A percentile compares a stretch with the other conserved stretches of the same genome.
Conservation (phyloP, 495 filamentous ascomycete species). For the Hyaloscypha finlandica region DNA sequence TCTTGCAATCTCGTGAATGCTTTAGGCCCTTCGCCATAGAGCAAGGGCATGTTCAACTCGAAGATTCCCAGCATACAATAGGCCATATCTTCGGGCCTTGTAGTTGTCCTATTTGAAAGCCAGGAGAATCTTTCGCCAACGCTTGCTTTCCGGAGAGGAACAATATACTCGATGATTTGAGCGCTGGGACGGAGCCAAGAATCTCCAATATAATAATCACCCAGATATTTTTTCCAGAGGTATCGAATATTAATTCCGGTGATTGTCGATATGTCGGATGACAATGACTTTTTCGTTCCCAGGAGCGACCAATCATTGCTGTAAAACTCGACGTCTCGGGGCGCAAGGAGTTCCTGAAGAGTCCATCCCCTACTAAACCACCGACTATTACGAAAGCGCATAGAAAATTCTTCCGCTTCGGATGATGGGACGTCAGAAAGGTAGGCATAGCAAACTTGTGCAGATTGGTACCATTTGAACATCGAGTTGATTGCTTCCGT, state of each 20-base stretch:
- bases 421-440: conserved; percentile 11
- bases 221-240: neutral
- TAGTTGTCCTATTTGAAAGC: conserved; percentile 12
- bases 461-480: conserved; percentile 34
- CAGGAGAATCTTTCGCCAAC: conserved; percentile 13
- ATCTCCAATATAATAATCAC: conserved; percentile 5
- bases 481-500: conserved; percentile 29
- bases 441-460: conserved; percentile 27
- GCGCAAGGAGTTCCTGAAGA: conserved; percentile 8
- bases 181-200: neutral
- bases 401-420: neutral
- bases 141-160: conserved; percentile 1
- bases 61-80: conserved; percentile 29
- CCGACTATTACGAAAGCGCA: neutral
- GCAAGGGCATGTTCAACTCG: conserved; percentile 25
- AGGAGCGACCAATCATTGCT: conserved; percentile 1
- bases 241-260: conserved; percentile 11
- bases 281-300: conserved; percentile 5
- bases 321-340: neutral
- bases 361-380: neutral
- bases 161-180: neutral
- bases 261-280: neutral
- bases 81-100: conserved; percentile 24
- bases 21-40: conserved; percentile 3
- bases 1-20: too few relatives aligned